Evolutionary conservation across 164 flowering plant genomes (phyloP).

Genomic region (Cinnamomum chago): DNA sequence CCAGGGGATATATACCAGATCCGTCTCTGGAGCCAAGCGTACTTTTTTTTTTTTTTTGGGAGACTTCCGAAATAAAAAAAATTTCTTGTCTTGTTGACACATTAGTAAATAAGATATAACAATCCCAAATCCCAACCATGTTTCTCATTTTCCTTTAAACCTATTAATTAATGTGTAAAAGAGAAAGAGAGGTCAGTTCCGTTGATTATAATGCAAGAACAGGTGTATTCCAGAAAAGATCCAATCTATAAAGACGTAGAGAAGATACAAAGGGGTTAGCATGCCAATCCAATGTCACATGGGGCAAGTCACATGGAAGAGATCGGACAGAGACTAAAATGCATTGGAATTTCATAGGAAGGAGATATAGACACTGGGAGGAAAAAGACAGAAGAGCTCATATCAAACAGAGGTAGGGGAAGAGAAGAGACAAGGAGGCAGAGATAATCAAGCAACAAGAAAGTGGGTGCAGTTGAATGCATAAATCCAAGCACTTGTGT

Average conservation of each 20-base stretch:
- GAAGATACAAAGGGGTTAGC: not conserved
- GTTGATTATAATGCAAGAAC: too few relatives aligned
- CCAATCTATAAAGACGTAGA: not conserved
- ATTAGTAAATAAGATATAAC: too few relatives aligned
- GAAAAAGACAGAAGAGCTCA: conserved; percentile 8
- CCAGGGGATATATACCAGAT: too few relatives aligned
- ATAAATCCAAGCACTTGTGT: not conserved
- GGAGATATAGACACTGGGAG: not conserved
- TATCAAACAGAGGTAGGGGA: conserved; percentile 1
- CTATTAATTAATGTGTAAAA: too few relatives aligned
- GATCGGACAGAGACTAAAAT: not conserved
- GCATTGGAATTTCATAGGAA: not conserved
- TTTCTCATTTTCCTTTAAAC: too few relatives aligned
- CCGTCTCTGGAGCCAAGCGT: too few relatives aligned
- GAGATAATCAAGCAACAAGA: conserved; percentile 3
- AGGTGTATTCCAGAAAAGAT: too few relatives aligned
- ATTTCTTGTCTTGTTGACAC: too few relatives aligned
- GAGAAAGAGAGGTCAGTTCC: too few relatives aligned
- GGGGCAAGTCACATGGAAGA: conserved; percentile 5
- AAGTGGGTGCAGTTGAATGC: conserved; percentile 1
- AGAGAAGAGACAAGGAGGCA: not conserved
- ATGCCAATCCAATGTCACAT: not conserved
- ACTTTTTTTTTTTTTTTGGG: too few relatives aligned
- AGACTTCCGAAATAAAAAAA: too few relatives aligned
- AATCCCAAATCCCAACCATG: too few relatives aligned